phyloP scores from a whole-genome alignment of 805 yeast genomes.

The Ogataea chonburiensis region DNA sequence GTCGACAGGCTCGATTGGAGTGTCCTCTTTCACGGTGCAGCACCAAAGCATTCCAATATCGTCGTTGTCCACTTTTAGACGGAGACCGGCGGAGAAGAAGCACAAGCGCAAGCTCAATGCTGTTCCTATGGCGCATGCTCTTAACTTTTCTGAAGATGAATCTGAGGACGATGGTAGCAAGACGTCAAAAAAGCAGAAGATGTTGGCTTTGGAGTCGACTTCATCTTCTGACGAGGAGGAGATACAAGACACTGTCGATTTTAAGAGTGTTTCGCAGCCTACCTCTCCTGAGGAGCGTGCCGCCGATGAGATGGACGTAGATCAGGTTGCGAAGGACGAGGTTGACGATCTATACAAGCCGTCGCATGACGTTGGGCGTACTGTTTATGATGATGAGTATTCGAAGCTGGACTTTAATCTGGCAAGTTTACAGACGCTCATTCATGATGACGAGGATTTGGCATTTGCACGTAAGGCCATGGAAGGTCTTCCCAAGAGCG shows the following conservation, averaged over 20 bases:
- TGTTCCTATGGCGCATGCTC: constrained; percentile 55
- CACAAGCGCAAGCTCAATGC: constrained; percentile 28
- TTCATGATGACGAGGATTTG: constrained; percentile 78
- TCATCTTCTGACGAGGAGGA: constrained; percentile 26
- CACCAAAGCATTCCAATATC: constrained; percentile 25
- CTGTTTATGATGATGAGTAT: constrained; percentile 50
- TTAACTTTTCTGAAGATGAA: constrained; percentile 41
- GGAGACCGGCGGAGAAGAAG: constrained; percentile 48
- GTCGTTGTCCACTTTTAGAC: constrained; percentile 24
- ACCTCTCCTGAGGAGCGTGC: constrained; percentile 27
- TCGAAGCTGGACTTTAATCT: constrained; percentile 44
- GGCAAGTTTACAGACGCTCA: constrained; percentile 46
- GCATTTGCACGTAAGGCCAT: constrained; percentile 49
- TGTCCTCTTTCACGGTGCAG: constrained; percentile 20
- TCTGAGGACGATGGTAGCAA: constrained; percentile 25
- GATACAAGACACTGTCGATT: constrained; percentile 12
- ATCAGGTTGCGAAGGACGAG: constrained; percentile 29
- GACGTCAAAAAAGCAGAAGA: constrained; percentile 13
- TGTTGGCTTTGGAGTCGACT: constrained; percentile 13
- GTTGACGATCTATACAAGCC: constrained; percentile 45
- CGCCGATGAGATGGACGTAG: constrained; percentile 30
- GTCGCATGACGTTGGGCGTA: constrained; percentile 45
- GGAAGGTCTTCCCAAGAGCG: constrained; percentile 20
- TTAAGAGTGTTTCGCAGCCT: constrained; percentile 23
- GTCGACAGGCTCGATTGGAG: constrained; percentile 13